phyloP scores from a whole-genome alignment of 2,329 filamentous ascomycete species.

The Cercospora zeina region DNA sequence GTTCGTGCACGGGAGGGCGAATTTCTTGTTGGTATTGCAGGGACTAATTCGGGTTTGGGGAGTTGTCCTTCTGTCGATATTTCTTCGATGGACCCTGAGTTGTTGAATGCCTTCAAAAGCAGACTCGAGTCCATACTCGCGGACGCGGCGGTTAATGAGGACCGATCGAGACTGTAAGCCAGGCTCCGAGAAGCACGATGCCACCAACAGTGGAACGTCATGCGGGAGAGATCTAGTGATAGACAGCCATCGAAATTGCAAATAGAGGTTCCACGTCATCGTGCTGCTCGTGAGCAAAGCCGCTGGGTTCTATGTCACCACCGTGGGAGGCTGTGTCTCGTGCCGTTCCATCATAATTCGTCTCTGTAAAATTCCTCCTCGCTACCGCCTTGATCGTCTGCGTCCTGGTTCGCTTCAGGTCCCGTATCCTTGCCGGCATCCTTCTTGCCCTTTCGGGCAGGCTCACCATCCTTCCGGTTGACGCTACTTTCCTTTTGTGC shows the following conservation, averaged over 20 bases:
- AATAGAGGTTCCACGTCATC: background rate
- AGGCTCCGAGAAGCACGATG: background rate
- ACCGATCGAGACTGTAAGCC: slow-evolving; percentile 15
- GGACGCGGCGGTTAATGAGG: slow-evolving; percentile 22
- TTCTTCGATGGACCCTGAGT: slow-evolving; percentile 34
- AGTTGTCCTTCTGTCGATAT: slow-evolving; percentile 43
- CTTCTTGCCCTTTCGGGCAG: slow-evolving; percentile 16
- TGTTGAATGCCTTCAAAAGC: slow-evolving; percentile 35
- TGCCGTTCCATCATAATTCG: slow-evolving; percentile 8
- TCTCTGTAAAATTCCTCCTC: slow-evolving; percentile 36
- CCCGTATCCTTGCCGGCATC: slow-evolving; percentile 31
- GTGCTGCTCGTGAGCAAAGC: background rate
- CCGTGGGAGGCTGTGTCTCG: background rate
- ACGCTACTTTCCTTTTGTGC: slow-evolving; percentile 12
- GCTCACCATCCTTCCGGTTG: slow-evolving; percentile 31
- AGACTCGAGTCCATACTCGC: slow-evolving; percentile 32
- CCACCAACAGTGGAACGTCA: background rate
- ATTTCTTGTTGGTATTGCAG: slow-evolving; percentile 48
- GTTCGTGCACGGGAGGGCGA: slow-evolving; percentile 51
- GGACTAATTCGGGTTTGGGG: slow-evolving; percentile 43
- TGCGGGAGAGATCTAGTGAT: background rate
- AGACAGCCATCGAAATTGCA: background rate
- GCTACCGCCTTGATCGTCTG: slow-evolving; percentile 25
- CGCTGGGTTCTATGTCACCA: background rate
- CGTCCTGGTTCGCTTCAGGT: background rate